Evolutionary conservation across 2,329 filamentous ascomycete genomes (phyloP).

Genomic region (Aspergillus sp.): DNA sequence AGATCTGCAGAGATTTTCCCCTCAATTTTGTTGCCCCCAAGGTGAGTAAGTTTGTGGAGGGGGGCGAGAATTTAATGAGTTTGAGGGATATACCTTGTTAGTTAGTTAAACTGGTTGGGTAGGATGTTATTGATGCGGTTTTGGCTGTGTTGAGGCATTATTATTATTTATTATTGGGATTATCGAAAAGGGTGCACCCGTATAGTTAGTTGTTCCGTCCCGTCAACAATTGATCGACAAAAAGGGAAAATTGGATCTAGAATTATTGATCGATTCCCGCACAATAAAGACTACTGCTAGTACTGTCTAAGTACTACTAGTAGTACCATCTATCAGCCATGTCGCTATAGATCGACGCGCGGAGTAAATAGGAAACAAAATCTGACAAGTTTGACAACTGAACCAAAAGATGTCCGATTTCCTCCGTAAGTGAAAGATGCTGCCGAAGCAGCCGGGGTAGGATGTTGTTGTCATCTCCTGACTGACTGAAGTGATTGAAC

Average conservation of each 20-base stretch:
- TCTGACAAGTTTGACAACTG: background rate
- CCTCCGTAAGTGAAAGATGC: conserved; percentile 3
- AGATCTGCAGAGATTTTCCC: background rate
- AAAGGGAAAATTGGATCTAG: too few relatives aligned
- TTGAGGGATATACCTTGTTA: background rate
- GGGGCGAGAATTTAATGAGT: background rate
- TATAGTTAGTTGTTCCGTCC: too few relatives aligned
- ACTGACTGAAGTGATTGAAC: background rate
- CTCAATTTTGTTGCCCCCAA: background rate
- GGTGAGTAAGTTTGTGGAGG: background rate
- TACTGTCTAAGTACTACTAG: too few relatives aligned
- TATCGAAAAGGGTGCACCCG: too few relatives aligned
- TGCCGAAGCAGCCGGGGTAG: conserved; percentile 7
- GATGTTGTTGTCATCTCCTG: conserved; percentile 6
- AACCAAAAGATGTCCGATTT: background rate
- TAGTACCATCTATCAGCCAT: too few relatives aligned
- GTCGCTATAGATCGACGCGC: background rate
- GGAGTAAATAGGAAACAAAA: background rate
- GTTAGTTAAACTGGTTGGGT: too few relatives aligned
- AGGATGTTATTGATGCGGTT: too few relatives aligned
- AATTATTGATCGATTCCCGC: too few relatives aligned
- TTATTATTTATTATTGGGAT: too few relatives aligned
- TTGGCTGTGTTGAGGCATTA: too few relatives aligned
- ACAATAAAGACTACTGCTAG: too few relatives aligned
- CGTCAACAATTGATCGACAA: too few relatives aligned